A percentile compares a stretch with the other conserved stretches of the same genome.
Evolutionary conservation across 225 moss, liverwort and hornwort genomes (phyloP).

Genomic region (Neckera pumila): DNA sequence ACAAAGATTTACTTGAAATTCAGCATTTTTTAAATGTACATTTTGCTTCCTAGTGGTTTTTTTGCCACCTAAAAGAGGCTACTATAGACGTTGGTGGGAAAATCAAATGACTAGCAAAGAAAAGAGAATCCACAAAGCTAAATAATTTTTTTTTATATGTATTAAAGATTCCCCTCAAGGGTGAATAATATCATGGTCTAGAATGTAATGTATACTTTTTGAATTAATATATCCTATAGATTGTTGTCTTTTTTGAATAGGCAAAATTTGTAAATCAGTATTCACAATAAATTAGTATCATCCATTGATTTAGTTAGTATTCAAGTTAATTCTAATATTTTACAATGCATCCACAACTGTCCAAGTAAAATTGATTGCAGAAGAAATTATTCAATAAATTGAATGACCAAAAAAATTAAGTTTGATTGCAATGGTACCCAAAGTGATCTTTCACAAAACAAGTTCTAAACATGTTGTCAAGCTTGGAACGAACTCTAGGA

Average conservation of each 20-base stretch:
- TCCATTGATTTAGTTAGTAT: neutral
- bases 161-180: neutral
- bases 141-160: no score
- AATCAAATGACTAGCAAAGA: neutral
- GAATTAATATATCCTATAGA: neutral
- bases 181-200: neutral
- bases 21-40: rapidly evolving
- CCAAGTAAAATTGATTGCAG: no score
- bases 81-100: rapidly evolving
- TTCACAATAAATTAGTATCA: neutral
- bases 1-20: no score
- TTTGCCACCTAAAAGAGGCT: neutral
- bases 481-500: no score
- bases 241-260: neutral
- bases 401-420: no score
- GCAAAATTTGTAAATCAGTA: neutral
- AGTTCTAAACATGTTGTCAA: no score
- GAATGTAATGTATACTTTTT: neutral
- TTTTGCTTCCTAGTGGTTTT: neutral
- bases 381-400: no score
- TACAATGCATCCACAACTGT: no score
- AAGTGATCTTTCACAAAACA: no score
- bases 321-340: neutral
- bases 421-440: no score
- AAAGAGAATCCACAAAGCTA: neutral